Evolutionary conservation across 2,329 filamentous ascomycete genomes (phyloP), one percentile per base, ranked within the genome.

Genomic region (Colletotrichum caudatum): DNA sequence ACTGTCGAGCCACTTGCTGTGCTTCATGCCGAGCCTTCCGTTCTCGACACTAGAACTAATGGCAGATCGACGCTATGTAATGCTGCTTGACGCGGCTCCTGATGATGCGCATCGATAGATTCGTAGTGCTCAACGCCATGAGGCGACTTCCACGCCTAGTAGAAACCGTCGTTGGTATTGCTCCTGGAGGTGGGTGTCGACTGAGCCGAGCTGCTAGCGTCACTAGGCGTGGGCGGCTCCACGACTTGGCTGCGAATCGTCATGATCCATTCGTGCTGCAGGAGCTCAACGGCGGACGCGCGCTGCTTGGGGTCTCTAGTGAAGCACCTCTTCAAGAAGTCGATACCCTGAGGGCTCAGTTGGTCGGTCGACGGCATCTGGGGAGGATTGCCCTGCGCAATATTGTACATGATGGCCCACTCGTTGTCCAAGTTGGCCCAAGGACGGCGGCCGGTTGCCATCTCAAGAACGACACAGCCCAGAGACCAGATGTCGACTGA

Each of bases 371-470:
- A 87, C 1, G 96, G 96, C 67, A 98, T 86, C 79, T 94, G 92
- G 7, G 96, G 96, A 60, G 94, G 93, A 77, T 98, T 97, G 74
- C 96, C 96, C 80, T 97, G 95, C 1, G 96, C 96, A 78, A 99
- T 99, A 84, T 98, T 98, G 87, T 98, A 99, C 96, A 99, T 99
- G 84, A 99, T 98, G 53, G 96, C 96, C 94, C 95, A 99, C 82
- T 99, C 96, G 79, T 99, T 99, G 84, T 99, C 96, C 58, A 98
- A 90, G 74, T 92, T 94, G 35, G 94, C 94, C 96, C 96, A 99
- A 1, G 96, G 96, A 20, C 95, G 91, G 73, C 94, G 90, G 26
- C 96, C 96, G 0, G 96, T 99, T 4, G 94, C 94, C 95, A 99
- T 98, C 82, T 99, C 96, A 53, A 98, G 89, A 75, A 99, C 94